Percentiles rank a stretch among this genome's conserved stretches.
phyloP scores from a whole-genome alignment of 2,329 filamentous ascomycete genomes.

The Neopestalotiopsis rosae region DNA sequence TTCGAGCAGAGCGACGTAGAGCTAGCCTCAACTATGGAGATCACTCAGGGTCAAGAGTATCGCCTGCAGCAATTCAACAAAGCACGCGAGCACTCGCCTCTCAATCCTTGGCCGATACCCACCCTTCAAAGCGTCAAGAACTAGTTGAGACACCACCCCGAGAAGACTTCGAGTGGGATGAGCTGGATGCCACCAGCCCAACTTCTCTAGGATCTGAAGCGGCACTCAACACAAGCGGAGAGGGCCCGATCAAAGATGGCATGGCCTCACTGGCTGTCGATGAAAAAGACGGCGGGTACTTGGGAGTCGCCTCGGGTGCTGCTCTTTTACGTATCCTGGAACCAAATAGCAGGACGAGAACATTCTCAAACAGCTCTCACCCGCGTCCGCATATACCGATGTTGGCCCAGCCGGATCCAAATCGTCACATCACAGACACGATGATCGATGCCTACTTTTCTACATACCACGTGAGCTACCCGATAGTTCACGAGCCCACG shows the following conservation, averaged over 20 bases:
- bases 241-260: slow-evolving; percentile 40
- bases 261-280: slow-evolving; percentile 43
- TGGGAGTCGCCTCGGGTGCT: slow-evolving; percentile 51
- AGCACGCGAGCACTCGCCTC: neutral
- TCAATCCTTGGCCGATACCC: neutral
- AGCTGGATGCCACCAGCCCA: slow-evolving; percentile 35
- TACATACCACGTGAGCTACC: slow-evolving; percentile 49
- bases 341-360: slow-evolving; percentile 29
- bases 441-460: slow-evolving; percentile 47
- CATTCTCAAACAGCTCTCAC: slow-evolving; percentile 10
- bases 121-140: neutral
- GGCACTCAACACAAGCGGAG: slow-evolving; percentile 25
- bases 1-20: neutral
- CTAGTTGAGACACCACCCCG: slow-evolving; percentile 39
- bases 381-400: neutral
- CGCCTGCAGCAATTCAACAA: neutral
- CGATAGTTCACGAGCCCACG: slow-evolving; percentile 43
- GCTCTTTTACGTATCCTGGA: slow-evolving; percentile 46
- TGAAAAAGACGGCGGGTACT: slow-evolving; percentile 47
- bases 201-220: slow-evolving; percentile 28
- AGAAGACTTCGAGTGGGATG: slow-evolving; percentile 44
- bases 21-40: neutral
- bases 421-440: slow-evolving; percentile 16
- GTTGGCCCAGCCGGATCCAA: slow-evolving; percentile 13
- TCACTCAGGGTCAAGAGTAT: neutral